Evolutionary conservation across 2,329 filamentous ascomycete species (phyloP).

Genomic region (Karstenula rhodostoma): DNA sequence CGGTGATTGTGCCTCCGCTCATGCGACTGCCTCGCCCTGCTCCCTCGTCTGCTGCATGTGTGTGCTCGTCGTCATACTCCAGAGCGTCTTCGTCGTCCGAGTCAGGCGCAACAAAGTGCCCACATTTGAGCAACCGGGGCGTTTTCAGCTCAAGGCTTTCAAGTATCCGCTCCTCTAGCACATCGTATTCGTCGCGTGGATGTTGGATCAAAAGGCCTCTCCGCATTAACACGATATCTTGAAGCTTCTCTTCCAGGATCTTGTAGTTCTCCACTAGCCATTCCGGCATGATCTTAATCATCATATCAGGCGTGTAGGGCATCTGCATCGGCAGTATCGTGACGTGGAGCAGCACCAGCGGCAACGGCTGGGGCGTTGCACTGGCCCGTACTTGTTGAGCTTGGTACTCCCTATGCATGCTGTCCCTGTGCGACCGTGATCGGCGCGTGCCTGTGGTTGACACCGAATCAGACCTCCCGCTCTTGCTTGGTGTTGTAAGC

Average conservation of each 20-base stretch:
- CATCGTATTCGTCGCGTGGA: conserved; percentile 80
- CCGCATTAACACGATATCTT: conserved; percentile 73
- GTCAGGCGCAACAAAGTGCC: conserved; percentile 69
- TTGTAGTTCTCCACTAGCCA: conserved; percentile 67
- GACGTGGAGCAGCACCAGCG: conserved; percentile 79
- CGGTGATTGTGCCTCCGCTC: conserved; percentile 46
- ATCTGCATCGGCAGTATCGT: conserved; percentile 76
- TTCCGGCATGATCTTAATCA: conserved; percentile 61
- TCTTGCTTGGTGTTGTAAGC: conserved; percentile 42
- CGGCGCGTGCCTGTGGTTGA: conserved; percentile 37
- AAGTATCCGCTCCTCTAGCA: conserved; percentile 78
- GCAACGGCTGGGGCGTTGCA: conserved; percentile 57
- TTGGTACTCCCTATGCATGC: conserved; percentile 52
- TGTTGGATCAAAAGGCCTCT: conserved; percentile 79
- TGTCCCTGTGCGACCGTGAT: conserved; percentile 39
- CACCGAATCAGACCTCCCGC: conserved; percentile 38
- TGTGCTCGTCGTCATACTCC: conserved; percentile 33
- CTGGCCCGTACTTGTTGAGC: conserved; percentile 35
- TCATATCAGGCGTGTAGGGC: conserved; percentile 61
- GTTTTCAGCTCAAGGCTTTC: conserved; percentile 77
- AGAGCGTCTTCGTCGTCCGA: conserved; percentile 49
- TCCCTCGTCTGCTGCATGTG: conserved; percentile 42
- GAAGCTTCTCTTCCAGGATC: conserved; percentile 73
- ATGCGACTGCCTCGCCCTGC: conserved; percentile 47
- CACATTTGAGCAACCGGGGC: conserved; percentile 76